A percentile compares a stretch with the other conserved stretches of the same genome.
Evolutionary conservation across 2,329 filamentous ascomycete genomes (phyloP).

Genomic region (Ophiosphaerella narmari): DNA sequence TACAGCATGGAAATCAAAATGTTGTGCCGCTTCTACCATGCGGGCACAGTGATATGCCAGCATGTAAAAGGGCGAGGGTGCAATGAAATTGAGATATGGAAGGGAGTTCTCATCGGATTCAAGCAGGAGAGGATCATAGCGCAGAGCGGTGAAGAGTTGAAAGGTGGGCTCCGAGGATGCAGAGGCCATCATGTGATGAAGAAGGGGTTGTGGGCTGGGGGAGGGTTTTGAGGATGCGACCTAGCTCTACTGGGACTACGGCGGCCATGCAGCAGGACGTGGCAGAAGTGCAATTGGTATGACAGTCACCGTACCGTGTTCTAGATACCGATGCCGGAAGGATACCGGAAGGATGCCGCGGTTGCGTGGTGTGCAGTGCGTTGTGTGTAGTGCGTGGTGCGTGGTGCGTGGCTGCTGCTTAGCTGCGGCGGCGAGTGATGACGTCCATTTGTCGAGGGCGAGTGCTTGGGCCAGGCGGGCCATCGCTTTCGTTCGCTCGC

Average conservation of each 20-base stretch:
- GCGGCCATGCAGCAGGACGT: slow-evolving; percentile 2
- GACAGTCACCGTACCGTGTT: too few species aligned
- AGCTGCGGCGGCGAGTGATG: slow-evolving; percentile 7
- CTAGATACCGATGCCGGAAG: neutral
- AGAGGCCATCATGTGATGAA: slow-evolving; percentile 21
- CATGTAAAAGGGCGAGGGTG: slow-evolving; percentile 74
- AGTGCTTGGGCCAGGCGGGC: slow-evolving; percentile 12
- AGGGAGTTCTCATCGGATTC: slow-evolving; percentile 52
- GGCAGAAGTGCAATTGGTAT: neutral
- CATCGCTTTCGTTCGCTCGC: neutral
- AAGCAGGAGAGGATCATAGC: slow-evolving; percentile 46
- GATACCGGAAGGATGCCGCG: neutral
- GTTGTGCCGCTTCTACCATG: slow-evolving; percentile 64
- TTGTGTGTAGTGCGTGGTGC: too few species aligned
- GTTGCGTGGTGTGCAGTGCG: too few species aligned
- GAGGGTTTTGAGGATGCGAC: neutral
- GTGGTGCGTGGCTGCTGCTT: too few species aligned
- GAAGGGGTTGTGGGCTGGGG: too few species aligned
- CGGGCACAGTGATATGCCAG: slow-evolving; percentile 78
- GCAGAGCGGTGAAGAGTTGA: slow-evolving; percentile 47
- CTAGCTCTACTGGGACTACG: neutral
- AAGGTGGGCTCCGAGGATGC: slow-evolving; percentile 29
- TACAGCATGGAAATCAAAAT: slow-evolving; percentile 54
- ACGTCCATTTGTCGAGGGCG: slow-evolving; percentile 9
- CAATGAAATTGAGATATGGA: slow-evolving; percentile 52